Conservation (phyloP, 2,329 filamentous ascomycete species). For the Diplodia corticola region DNA sequence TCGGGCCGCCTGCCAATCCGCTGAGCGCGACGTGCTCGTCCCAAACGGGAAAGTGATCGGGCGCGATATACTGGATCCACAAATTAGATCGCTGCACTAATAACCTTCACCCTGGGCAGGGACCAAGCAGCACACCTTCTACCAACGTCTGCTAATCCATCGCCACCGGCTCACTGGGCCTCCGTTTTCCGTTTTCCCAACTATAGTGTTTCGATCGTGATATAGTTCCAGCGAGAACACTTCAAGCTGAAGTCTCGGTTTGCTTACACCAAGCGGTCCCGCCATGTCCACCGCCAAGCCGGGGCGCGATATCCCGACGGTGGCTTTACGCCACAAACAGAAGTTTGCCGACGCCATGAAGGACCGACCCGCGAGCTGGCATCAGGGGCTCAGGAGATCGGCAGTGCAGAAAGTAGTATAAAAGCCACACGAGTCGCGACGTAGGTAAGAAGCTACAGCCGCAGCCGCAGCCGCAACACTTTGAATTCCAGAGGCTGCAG, state of each 20-base stretch:
- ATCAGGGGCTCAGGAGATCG: conserved; percentile 11
- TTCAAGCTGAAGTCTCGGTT: not conserved
- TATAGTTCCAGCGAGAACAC: not conserved
- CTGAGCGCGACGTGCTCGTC: conserved; percentile 1
- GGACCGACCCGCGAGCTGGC: not conserved
- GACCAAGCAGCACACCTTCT: not conserved
- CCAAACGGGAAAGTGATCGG: conserved; percentile 8
- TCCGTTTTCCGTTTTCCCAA: not conserved
- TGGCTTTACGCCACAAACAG: not conserved
- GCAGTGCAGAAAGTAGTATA: not conserved
- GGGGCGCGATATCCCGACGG: no score
- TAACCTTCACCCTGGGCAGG: not conserved
- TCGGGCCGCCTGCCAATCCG: not conserved
- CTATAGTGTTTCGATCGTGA: not conserved
- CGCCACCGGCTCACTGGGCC: not conserved
- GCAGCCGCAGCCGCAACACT: not conserved
- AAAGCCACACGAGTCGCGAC: not conserved
- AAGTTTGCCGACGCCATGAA: not conserved
- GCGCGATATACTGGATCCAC: not conserved
- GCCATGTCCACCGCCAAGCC: not conserved
- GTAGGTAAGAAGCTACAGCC: not conserved
- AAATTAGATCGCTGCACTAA: not conserved
- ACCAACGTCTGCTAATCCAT: not conserved
- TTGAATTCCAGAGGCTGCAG: not conserved
- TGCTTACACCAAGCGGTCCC: not conserved